A percentile compares a stretch with the other conserved stretches of the same genome.
These are phyloP conservation scores for Exsudoporus frostii DNA, from an alignment of 768 basidiomycete genomes.

Conservation along the genomic window DNA sequence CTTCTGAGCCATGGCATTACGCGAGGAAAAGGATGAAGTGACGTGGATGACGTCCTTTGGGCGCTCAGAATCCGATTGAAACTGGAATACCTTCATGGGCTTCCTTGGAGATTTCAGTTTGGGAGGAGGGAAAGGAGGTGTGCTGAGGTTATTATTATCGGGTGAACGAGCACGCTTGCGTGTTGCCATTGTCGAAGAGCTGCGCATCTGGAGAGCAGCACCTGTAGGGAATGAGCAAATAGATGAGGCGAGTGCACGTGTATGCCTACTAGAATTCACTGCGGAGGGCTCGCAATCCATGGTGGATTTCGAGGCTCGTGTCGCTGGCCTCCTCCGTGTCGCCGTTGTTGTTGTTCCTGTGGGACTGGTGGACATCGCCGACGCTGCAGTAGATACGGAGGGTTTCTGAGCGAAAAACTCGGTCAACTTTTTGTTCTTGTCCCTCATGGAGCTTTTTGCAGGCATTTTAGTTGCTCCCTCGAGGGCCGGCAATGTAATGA, in stretches of 20 bases:
- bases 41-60: conserved; percentile 9
- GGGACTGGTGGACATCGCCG: background rate
- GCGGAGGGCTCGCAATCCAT: background rate
- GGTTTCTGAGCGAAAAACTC: conserved; percentile 44
- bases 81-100: conserved; percentile 16
- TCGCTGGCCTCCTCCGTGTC: conserved; percentile 10
- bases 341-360: background rate
- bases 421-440: conserved; percentile 35
- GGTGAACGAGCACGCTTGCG: conserved; percentile 30
- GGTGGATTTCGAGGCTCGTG: conserved; percentile 5
- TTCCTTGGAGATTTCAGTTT: conserved; percentile 22
- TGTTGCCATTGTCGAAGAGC: conserved; percentile 11
- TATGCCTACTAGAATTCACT: conserved; percentile 20
- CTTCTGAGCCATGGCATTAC: conserved; percentile 36
- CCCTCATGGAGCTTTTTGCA: conserved; percentile 9
- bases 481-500: background rate
- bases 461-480: conserved; percentile 16
- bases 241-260: background rate
- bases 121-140: conserved; percentile 2
- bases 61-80: conserved; percentile 3
- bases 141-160: conserved; percentile 2
- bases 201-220: conserved; percentile 5
- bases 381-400: conserved; percentile 16
- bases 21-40: conserved; percentile 12
- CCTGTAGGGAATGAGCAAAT: conserved; percentile 13